These are phyloP conservation scores for Penicillium paneum DNA, from an alignment of 2,329 filamentous ascomycete species.

Conservation along the genomic window DNA sequence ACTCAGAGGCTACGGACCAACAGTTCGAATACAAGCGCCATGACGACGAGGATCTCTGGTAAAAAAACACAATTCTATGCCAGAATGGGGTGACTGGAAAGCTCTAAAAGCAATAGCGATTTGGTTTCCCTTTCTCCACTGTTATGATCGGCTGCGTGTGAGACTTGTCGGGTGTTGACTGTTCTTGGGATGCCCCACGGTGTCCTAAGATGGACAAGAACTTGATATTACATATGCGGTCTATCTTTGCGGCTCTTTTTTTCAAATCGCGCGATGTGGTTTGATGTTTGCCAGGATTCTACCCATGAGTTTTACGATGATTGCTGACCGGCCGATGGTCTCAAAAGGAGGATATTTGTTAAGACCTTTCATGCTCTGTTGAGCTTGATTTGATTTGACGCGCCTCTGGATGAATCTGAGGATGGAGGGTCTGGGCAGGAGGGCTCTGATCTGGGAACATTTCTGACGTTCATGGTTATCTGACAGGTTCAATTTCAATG, in stretches of 20 bases:
- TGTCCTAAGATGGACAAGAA: not conserved
- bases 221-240: not conserved
- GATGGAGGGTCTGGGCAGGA: constrained; percentile 4
- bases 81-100: not conserved
- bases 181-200: not conserved
- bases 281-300: not conserved
- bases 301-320: not conserved
- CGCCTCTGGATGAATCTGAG: not conserved
- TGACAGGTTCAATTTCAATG: not conserved
- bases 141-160: not conserved
- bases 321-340: not conserved
- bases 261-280: not conserved
- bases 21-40: not conserved
- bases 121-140: not conserved
- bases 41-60: not conserved
- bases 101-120: not conserved
- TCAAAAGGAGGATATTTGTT: not conserved
- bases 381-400: not conserved
- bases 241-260: not conserved
- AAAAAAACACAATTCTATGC: not conserved
- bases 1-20: not conserved
- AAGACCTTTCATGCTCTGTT: not conserved
- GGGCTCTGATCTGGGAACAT: not conserved
- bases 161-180: not conserved
- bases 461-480: not conserved